A percentile compares a stretch with the other conserved stretches of the same genome.
Conservation (phyloP, 257 asterid genomes). For the Fraxinus pennsylvanica region DNA sequence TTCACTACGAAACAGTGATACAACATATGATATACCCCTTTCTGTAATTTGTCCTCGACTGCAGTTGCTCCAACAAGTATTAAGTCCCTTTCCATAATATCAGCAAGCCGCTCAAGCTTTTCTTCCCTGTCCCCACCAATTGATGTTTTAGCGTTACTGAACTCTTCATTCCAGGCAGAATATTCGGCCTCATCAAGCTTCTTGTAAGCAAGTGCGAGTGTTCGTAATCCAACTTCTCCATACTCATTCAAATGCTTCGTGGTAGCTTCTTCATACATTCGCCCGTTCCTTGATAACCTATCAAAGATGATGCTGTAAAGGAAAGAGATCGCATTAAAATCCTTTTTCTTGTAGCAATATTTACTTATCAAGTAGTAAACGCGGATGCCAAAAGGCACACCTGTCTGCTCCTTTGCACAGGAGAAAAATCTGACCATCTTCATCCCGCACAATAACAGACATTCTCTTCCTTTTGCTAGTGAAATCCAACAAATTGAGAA, state of each 20-base stretch:
- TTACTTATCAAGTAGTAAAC: neutral
- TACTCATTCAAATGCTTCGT: constrained; percentile 83
- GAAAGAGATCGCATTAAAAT: constrained; percentile 30
- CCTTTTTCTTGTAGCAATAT: neutral
- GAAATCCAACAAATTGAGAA: constrained; percentile 86
- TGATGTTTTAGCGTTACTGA: constrained; percentile 73
- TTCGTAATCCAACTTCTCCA: constrained; percentile 94
- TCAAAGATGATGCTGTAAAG: constrained; percentile 87
- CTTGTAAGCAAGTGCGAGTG: constrained; percentile 91
- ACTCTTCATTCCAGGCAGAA: constrained; percentile 88
- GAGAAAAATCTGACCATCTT: constrained; percentile 71
- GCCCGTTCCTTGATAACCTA: constrained; percentile 76
- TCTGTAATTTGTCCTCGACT: constrained; percentile 97
- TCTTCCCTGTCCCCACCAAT: constrained; percentile 79
- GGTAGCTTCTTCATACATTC: constrained; percentile 68
- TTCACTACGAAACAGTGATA: neutral
- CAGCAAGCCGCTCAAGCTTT: constrained; percentile 80
- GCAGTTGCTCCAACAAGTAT: constrained; percentile 98
- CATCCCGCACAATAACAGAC: constrained; percentile 83
- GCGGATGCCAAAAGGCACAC: constrained; percentile 38
- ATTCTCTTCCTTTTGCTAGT: constrained; percentile 97
- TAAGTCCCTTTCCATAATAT: constrained; percentile 84
- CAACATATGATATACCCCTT: constrained; percentile 64
- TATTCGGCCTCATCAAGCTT: constrained; percentile 77
- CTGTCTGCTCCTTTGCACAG: constrained; percentile 98